Percentiles rank a stretch among this genome's conserved stretches.
phyloP scores from a whole-genome alignment of 2,329 filamentous ascomycete species.

The Hypoxylon sp. region DNA sequence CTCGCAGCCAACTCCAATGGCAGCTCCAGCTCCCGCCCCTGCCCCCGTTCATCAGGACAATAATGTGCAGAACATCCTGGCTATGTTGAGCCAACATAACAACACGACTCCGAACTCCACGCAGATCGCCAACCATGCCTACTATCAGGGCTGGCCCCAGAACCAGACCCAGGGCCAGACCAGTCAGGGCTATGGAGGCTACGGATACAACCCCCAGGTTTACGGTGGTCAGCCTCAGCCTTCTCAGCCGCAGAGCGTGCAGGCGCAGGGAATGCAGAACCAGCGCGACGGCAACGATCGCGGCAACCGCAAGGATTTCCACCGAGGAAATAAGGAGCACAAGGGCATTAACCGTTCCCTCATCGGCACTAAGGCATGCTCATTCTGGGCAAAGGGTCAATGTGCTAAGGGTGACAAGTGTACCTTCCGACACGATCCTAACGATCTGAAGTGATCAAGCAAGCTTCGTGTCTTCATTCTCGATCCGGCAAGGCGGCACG shows the following conservation, averaged over 20 bases:
- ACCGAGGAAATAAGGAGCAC: slow-evolving; percentile 59
- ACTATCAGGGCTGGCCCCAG: slow-evolving; percentile 46
- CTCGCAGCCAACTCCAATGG: slow-evolving; percentile 9
- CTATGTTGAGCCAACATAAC: slow-evolving; percentile 15
- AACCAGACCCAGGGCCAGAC: slow-evolving; percentile 37
- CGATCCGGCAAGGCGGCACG: neutral
- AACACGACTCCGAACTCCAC: slow-evolving; percentile 14
- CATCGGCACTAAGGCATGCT: slow-evolving; percentile 77
- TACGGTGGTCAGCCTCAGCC: slow-evolving; percentile 20
- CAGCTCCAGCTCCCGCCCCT: slow-evolving; percentile 8
- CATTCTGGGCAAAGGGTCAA: slow-evolving; percentile 78
- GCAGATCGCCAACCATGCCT: slow-evolving; percentile 19
- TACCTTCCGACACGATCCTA: slow-evolving; percentile 77
- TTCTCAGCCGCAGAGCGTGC: slow-evolving; percentile 10
- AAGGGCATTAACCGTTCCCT: slow-evolving; percentile 69
- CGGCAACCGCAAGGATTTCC: slow-evolving; percentile 56
- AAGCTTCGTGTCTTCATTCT: neutral
- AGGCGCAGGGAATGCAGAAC: slow-evolving; percentile 42
- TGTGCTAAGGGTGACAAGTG: slow-evolving; percentile 81
- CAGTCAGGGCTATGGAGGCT: slow-evolving; percentile 29
- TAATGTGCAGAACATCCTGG: slow-evolving; percentile 15
- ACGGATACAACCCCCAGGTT: slow-evolving; percentile 36
- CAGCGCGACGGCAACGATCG: slow-evolving; percentile 52
- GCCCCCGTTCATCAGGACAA: slow-evolving; percentile 26
- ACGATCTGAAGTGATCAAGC: slow-evolving; percentile 50